Conservation (phyloP, 345 rosid genomes). For the Acer yangbiense region DNA sequence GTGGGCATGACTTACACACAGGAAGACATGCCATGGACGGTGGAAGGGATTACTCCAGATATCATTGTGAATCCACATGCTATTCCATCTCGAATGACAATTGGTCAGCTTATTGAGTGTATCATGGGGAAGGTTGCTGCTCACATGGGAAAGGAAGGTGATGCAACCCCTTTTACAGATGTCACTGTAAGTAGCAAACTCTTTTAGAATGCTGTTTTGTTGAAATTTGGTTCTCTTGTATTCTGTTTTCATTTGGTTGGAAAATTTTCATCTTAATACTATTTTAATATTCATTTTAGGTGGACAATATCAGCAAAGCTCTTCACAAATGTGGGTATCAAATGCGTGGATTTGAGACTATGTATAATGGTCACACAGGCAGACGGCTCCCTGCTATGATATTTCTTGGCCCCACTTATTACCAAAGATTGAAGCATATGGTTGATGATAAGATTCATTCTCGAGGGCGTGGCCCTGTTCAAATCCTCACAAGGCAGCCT, state of each 20-base stretch:
- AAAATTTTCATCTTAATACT: background rate
- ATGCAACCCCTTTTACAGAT: slow-evolving; percentile 98
- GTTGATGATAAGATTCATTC: slow-evolving; percentile 98
- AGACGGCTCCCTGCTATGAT: slow-evolving; percentile 85
- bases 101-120: slow-evolving; percentile 98
- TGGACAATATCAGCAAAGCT: slow-evolving; percentile 97
- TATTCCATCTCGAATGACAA: slow-evolving; percentile 98
- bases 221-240: background rate
- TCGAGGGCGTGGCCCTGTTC: slow-evolving; percentile 97
- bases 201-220: background rate
- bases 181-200: slow-evolving; percentile 73
- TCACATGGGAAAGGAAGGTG: slow-evolving; percentile 99
- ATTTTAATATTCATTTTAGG: slow-evolving; percentile 43
- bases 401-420: slow-evolving; percentile 97
- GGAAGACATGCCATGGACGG: slow-evolving; percentile 99
- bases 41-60: slow-evolving; percentile 94
- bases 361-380: slow-evolving; percentile 98
- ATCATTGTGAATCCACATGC: slow-evolving; percentile 98
- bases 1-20: slow-evolving; percentile 99
- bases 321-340: slow-evolving; percentile 98
- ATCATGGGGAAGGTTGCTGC: slow-evolving; percentile 99
- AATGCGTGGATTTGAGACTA: slow-evolving; percentile 96
- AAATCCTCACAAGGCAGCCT: slow-evolving; percentile 94
- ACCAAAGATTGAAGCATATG: slow-evolving; percentile 96
- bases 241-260: background rate